These are phyloP conservation scores for Cryptosporidium viatorum DNA, from an alignment of 169 alveolate genomes.

Conservation along the genomic window DNA sequence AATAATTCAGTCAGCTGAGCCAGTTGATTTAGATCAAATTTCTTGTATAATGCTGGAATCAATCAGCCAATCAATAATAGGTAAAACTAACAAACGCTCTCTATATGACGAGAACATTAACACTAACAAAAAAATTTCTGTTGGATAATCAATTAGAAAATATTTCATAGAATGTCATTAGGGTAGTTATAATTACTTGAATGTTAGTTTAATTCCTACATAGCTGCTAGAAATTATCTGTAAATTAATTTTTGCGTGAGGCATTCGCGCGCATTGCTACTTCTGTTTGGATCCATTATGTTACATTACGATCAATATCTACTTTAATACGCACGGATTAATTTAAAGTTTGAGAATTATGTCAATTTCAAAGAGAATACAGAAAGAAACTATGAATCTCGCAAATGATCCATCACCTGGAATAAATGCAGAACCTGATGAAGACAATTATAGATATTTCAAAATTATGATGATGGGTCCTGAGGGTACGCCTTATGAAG, in stretches of 20 bases:
- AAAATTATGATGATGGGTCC: slow-evolving; percentile 96
- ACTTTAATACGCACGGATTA: background rate
- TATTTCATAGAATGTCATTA: background rate
- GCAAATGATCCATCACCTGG: slow-evolving; percentile 95
- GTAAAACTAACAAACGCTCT: slow-evolving; percentile 9
- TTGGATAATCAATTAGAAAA: background rate
- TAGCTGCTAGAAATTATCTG: background rate
- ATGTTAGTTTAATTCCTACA: background rate
- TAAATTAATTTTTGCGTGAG: background rate
- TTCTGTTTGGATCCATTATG: background rate
- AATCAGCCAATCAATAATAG: background rate
- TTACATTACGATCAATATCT: background rate
- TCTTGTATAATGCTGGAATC: slow-evolving; percentile 18
- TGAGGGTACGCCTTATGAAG: slow-evolving; percentile 97
- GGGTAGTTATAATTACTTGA: background rate
- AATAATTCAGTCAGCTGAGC: slow-evolving; percentile 68
- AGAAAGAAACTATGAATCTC: slow-evolving; percentile 87
- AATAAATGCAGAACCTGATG: slow-evolving; percentile 93
- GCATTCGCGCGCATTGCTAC: background rate
- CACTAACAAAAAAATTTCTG: background rate
- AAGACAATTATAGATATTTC: slow-evolving; percentile 94
- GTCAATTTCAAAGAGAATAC: slow-evolving; percentile 86
- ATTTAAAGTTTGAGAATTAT: slow-evolving; percentile 22
- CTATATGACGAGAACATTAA: background rate
- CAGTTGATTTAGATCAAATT: slow-evolving; percentile 28